Conservation (phyloP, 805 yeast genomes). For the Spathaspora passalidarum region DNA sequence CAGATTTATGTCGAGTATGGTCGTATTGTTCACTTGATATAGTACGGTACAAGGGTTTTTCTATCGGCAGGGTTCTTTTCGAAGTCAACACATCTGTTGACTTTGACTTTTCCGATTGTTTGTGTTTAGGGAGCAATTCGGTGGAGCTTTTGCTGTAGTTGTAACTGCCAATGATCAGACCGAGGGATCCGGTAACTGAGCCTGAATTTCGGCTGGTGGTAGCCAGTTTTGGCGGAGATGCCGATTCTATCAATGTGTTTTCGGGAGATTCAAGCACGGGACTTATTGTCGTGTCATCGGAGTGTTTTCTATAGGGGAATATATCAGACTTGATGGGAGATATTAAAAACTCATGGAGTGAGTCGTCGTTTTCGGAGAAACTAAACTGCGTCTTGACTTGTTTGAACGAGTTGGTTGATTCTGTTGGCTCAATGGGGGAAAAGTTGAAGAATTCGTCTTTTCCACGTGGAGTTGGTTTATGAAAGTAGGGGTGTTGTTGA, state of each 20-base stretch:
- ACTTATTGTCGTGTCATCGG: constrained; percentile 10
- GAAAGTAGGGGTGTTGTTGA: neutral
- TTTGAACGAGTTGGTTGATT: neutral
- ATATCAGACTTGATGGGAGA: constrained; percentile 5
- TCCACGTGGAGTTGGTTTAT: neutral
- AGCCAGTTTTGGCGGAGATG: constrained; percentile 2
- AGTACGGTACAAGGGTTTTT: neutral
- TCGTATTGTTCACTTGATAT: neutral
- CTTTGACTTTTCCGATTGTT: constrained; percentile 5
- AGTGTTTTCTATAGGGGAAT: constrained; percentile 4
- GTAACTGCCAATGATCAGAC: constrained; percentile 28
- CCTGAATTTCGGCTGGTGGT: constrained; percentile 20
- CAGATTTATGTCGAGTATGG: constrained; percentile 34
- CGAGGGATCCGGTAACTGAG: constrained; percentile 15
- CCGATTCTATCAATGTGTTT: constrained; percentile 7
- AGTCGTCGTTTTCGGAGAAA: constrained; percentile 7
- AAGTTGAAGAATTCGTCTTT: too few relatives aligned
- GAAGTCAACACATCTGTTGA: constrained; percentile 4
- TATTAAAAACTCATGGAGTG: constrained; percentile 6
- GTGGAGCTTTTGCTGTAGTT: constrained; percentile 24
- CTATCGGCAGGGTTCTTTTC: neutral
- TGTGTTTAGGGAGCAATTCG: constrained; percentile 7
- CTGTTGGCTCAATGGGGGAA: neutral
- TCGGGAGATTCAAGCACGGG: constrained; percentile 16
- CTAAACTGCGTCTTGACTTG: constrained; percentile 2